Evolutionary conservation across 805 yeast genomes (phyloP).

Genomic region (Saturnispora kantuleensis): DNA sequence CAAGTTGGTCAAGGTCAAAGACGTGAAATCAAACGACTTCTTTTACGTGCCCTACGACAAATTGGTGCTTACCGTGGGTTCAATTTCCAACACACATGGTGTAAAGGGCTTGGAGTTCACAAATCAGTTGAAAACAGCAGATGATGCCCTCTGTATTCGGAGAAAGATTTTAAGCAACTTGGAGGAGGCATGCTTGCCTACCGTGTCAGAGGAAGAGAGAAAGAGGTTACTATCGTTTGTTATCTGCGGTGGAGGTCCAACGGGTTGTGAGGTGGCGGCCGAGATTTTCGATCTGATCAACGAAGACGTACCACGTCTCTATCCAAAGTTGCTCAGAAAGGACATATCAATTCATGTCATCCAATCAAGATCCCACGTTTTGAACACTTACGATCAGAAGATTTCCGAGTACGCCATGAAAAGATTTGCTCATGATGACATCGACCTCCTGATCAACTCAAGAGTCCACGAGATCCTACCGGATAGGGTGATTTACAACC

Average conservation of each 20-base stretch:
- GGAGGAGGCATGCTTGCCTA: constrained; percentile 77
- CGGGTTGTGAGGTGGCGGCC: constrained; percentile 97
- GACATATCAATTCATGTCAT: constrained; percentile 79
- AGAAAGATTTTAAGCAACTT: constrained; percentile 72
- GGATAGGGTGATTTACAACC: constrained; percentile 50
- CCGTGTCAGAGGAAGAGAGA: constrained; percentile 62
- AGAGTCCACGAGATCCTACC: constrained; percentile 79
- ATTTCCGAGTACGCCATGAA: constrained; percentile 71
- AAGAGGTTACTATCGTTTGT: constrained; percentile 76
- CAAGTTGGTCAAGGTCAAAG: constrained; percentile 54
- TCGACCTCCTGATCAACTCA: constrained; percentile 70
- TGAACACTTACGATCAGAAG: constrained; percentile 60
- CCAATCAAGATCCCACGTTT: constrained; percentile 86
- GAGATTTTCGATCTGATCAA: constrained; percentile 89
- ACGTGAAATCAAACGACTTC: constrained; percentile 32
- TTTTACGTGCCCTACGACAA: constrained; percentile 61
- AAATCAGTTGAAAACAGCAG: constrained; percentile 78
- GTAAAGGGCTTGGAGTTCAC: constrained; percentile 92
- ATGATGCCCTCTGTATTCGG: constrained; percentile 78
- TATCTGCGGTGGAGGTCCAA: constrained; percentile 97
- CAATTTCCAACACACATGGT: constrained; percentile 88
- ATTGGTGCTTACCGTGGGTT: constrained; percentile 87
- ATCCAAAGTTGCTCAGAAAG: constrained; percentile 63
- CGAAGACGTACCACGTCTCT: constrained; percentile 81
- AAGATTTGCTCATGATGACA: constrained; percentile 55